phyloP scores from a whole-genome alignment of 2,329 filamentous ascomycete species.

The Neonectria faginata region DNA sequence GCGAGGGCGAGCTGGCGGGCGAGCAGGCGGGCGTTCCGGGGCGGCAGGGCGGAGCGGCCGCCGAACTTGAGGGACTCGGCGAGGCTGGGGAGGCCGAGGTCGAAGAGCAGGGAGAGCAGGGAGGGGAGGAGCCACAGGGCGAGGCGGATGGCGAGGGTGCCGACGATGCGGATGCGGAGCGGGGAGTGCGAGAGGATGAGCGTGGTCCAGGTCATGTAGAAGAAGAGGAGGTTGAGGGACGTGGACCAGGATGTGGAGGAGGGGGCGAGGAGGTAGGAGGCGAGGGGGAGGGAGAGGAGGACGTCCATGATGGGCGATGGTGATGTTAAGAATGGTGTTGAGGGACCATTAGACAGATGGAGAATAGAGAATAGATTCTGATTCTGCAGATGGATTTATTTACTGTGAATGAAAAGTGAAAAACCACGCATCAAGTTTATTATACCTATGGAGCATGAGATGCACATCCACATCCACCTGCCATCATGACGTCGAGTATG shows the following conservation, averaged over 20 bases:
- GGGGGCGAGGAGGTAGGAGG: conserved; percentile 74
- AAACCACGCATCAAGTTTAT: neutral
- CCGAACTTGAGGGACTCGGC: conserved; percentile 77
- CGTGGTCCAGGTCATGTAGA: conserved; percentile 90
- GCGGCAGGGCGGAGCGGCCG: conserved; percentile 63
- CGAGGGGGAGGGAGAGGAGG: conserved; percentile 77
- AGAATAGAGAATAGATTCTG: no score
- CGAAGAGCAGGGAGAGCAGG: conserved; percentile 77
- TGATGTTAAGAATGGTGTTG: conserved; percentile 11
- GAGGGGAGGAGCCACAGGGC: conserved; percentile 81
- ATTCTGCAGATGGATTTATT: no score
- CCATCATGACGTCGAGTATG: conserved; percentile 2
- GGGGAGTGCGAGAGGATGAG: conserved; percentile 82
- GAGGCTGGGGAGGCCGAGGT: conserved; percentile 76
- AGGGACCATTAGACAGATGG: neutral
- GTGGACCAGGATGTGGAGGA: conserved; percentile 77
- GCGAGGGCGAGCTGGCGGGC: conserved; percentile 55
- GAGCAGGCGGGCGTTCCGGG: conserved; percentile 53
- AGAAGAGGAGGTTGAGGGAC: conserved; percentile 86
- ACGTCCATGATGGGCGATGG: conserved; percentile 62
- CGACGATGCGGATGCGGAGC: conserved; percentile 79
- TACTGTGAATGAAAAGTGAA: no score
- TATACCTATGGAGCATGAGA: neutral
- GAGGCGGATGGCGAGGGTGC: conserved; percentile 73
- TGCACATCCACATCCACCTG: conserved; percentile 6